phyloP scores from a whole-genome alignment of 208 protist genomes.

The Strigomonas culicis region DNA sequence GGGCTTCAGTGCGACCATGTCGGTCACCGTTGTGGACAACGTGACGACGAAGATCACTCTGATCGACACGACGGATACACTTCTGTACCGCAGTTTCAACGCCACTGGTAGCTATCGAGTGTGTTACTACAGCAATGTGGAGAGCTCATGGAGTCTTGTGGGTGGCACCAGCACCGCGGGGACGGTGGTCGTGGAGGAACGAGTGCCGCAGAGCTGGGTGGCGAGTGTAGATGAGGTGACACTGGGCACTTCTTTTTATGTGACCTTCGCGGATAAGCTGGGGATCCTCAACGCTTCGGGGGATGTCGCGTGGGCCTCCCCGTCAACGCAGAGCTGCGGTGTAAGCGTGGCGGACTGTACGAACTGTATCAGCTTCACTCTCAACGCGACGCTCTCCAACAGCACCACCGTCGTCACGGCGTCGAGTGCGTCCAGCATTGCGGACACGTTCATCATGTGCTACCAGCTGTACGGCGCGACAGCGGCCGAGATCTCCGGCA shows the following conservation, averaged over 20 bases:
- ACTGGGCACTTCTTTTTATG: conserved; percentile 46
- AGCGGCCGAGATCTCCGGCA: conserved; percentile 41
- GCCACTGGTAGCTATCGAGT: conserved; percentile 46
- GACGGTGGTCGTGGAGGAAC: conserved; percentile 39
- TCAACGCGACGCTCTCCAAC: conserved; percentile 31
- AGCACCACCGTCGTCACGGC: conserved; percentile 35
- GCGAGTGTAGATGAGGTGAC: conserved; percentile 20
- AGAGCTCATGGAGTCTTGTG: conserved; percentile 61
- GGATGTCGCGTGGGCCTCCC: conserved; percentile 68
- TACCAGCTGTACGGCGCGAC: conserved; percentile 68
- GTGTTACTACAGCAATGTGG: conserved; percentile 79
- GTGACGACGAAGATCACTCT: conserved; percentile 43
- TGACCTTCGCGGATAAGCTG: conserved; percentile 48
- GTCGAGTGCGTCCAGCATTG: conserved; percentile 28
- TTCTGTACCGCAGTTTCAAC: conserved; percentile 83
- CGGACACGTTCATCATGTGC: conserved; percentile 69
- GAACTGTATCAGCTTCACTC: conserved; percentile 52
- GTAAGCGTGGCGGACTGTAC: conserved; percentile 38
- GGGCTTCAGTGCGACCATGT: conserved; percentile 32
- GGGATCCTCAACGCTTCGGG: conserved; percentile 30
- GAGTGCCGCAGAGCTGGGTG: conserved; percentile 43
- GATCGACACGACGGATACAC: conserved; percentile 55
- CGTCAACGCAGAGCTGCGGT: conserved; percentile 51
- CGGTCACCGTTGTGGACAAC: conserved; percentile 40
- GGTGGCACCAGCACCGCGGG: conserved; percentile 52